Base-by-base conservation (phyloP, 2,329 filamentous ascomycete genomes). In the Diaporthe vexans region DNA sequence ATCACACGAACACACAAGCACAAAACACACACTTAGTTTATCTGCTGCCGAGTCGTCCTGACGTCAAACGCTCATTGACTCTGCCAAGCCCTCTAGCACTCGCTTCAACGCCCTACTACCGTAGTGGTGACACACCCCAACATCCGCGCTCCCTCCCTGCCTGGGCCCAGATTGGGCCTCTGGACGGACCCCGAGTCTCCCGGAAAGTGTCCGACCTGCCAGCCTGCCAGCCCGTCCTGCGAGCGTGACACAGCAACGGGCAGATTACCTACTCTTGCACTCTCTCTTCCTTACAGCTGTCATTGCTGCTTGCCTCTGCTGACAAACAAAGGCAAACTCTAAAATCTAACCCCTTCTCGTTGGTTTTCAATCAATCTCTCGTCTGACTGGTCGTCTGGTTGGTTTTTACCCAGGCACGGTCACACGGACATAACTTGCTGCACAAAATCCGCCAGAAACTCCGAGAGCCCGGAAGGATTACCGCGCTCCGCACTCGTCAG, bases 61-160 rank as follows among this genome's bases (percentile, higher is more conserved):
- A 68, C 63, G 63, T 54, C 63, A 68, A 68, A 68, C 63, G 52
- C 63, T 54, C 33, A 54, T 68, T 68, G 63, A 68, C 46, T 68
- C 63, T 68, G 63, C 63, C 63, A 68, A 68, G 63, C 46, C 63
- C 48, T 68, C 63, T 68, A 68, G 63, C 48, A 48, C 63, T 54
- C 63, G 63, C 63, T 40, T 54, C 48, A 48, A 40, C 63, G 63
- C 63, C 63, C 26, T 68, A 54, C 63, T 54, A 68, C 48, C 63
- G n/a, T 35, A 54, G 48, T 68, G 63, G 63, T 68, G 63, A 54
- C 63, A 68, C 63, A 68, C 7, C 4, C 48, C 24, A 19, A 63
- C 24, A 26, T 13, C 63, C 35, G 48, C 24, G 24, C 40, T 43
- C 40, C 40, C 40, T 43, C 40, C 40, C 40, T 43, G 40, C 40